These are phyloP conservation scores for Tolypocladium capitatum DNA, from an alignment of 2,329 filamentous ascomycete genomes.

Conservation along the genomic window DNA sequence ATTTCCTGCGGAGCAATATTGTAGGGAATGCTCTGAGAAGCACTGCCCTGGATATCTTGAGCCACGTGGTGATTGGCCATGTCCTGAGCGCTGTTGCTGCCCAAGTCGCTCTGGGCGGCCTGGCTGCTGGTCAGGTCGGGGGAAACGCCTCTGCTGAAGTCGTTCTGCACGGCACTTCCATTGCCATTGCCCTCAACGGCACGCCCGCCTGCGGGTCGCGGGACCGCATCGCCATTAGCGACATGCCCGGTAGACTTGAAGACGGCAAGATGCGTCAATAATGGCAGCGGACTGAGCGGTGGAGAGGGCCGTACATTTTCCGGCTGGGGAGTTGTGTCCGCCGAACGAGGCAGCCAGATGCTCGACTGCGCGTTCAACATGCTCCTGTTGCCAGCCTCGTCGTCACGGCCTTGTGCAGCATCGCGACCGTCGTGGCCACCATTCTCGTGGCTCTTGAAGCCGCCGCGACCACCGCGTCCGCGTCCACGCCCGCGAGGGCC, in stretches of 20 bases:
- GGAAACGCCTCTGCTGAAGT: neutral
- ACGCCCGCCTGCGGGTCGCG: neutral
- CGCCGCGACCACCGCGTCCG: neutral
- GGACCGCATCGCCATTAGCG: neutral
- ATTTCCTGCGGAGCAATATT: neutral
- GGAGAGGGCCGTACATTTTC: neutral
- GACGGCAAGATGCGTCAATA: neutral
- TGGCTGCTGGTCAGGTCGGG: too few relatives aligned
- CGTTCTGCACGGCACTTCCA: neutral
- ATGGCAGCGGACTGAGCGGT: too few relatives aligned
- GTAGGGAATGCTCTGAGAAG: neutral
- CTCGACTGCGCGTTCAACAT: neutral
- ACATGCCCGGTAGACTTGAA: neutral
- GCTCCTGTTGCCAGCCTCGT: neutral
- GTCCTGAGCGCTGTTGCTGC: neutral
- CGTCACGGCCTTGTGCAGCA: neutral
- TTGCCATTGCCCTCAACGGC: neutral
- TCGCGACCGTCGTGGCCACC: neutral
- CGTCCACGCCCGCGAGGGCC: neutral
- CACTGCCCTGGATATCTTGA: neutral
- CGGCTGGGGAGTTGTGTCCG: neutral
- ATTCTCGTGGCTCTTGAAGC: neutral
- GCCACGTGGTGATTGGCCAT: neutral
- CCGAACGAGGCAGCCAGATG: neutral
- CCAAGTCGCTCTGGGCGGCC: neutral